Evolutionary conservation across 768 basidiomycete species (phyloP), one percentile per base, ranked within the genome.

Genomic region (Rhodocollybia butyracea): DNA sequence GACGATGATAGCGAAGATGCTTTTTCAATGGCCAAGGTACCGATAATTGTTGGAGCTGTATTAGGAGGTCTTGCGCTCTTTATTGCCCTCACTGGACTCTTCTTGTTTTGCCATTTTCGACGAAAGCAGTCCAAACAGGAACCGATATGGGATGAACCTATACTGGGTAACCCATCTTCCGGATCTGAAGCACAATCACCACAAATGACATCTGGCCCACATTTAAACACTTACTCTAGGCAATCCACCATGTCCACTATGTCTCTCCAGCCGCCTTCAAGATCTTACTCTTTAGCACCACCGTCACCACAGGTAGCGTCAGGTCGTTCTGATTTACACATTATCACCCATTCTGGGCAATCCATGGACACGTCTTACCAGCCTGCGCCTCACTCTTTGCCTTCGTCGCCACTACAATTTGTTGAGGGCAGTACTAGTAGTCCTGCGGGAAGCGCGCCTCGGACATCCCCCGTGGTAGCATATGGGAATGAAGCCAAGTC

Each of bases 141-240:
- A 34, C 48, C 48, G 48, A 50, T 39, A 38, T 50, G 48, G 48
- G 48, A 50, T 30, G 21, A 19, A 26, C 48, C 48, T 50, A 21
- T 50, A 12, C 34, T 50, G 8, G 48, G 38, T 2, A 39, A 50
- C 22, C 27, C 30, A n/a, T n/a, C n/a, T n/a, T n/a, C n/a, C n/a
- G n/a, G n/a, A n/a, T n/a, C n/a, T n/a, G n/a, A n/a, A n/a, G n/a
- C n/a, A n/a, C n/a, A n/a, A n/a, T n/a, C n/a, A n/a, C n/a, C n/a
- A n/a, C n/a, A n/a, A 29, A 45, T 45, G 43, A 45, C 43, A 29
- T n/a, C n/a, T n/a, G n/a, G n/a, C n/a, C 43, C 43, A 45, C 43
- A 27, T n/a, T 24, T 45, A 17, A 17, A 24, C 26, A n/a, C n/a
- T n/a, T n/a, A n/a, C n/a, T n/a, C n/a, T n/a, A n/a, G n/a, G n/a